Evolutionary conservation across 768 basidiomycete species (phyloP), one percentile per base, ranked within the genome.

Genomic region (Candolleomyces aberdarensis): DNA sequence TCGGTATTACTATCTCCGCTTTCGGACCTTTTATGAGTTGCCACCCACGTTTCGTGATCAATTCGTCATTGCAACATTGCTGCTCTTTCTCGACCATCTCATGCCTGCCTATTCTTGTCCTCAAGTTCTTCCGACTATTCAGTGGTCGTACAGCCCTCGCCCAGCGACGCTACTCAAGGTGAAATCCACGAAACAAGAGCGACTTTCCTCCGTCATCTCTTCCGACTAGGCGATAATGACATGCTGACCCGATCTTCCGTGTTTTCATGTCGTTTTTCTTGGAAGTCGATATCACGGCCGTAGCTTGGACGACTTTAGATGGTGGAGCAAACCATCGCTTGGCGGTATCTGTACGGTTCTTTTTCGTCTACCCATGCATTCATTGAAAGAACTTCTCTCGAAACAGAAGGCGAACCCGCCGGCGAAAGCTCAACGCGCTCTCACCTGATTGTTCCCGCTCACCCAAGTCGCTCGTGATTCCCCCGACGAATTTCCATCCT

Each of bases 131-230:
- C 44, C 44, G 44, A 46, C 5, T 46, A 46, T 46, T 20, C 8
- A 46, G 15, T 46, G 44, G 17, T 46, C 19, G 19, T 7, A 46
- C 6, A 46, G 6, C 19, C 44, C 44, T 46, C 44, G 19, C 44
- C 15, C 19, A 36, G 36, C 36, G 36, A 17, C 44, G 19, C 44
- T 46, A 46, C 1, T 46, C 19, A 17, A 17, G 44, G 6, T 20
- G 3, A 46, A 17, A 46, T 43, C 44, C 17, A 46, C 52, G 52
- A 54, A 54, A 54, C 52, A 54, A 39, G 29, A 17, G 52, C 52
- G 52, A 54, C 52, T 54, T 54, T 54, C 52, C 52, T 54, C 52
- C 52, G 52, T 31, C 7, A 46, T 15, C 11, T 54, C 31, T 54
- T 39, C 31, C 32, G 15, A 17, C 26, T 3, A 14, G 32, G 4